phyloP scores from a whole-genome alignment of 176 grass and related monocot species.

The Lolium rigidum region DNA sequence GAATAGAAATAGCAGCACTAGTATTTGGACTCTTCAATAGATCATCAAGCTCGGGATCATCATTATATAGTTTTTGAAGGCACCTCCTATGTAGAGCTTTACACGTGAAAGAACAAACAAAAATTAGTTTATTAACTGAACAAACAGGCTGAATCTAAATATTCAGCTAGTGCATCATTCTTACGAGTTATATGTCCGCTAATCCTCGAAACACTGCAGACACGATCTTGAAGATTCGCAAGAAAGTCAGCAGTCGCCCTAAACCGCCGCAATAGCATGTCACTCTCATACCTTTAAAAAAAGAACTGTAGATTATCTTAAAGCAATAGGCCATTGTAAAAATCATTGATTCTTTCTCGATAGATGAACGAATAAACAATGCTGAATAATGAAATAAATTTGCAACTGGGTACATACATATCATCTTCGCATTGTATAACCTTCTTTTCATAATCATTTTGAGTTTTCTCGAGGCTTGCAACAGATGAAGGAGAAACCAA shows the following conservation, averaged over 20 bases:
- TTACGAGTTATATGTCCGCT: slow-evolving; percentile 52
- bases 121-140: slow-evolving; percentile 16
- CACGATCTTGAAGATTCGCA: slow-evolving; percentile 36
- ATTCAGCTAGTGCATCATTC: slow-evolving; percentile 7
- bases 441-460: slow-evolving; percentile 46
- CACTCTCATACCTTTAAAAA: slow-evolving; percentile 56
- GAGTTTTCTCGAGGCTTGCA: slow-evolving; percentile 27
- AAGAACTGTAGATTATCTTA: neutral
- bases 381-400: neutral
- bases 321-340: neutral
- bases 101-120: neutral
- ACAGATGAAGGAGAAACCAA: slow-evolving; percentile 40
- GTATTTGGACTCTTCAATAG: slow-evolving; percentile 27
- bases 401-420: slow-evolving; percentile 6
- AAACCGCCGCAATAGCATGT: slow-evolving; percentile 49
- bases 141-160: neutral
- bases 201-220: slow-evolving; percentile 17
- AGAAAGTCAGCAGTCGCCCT: slow-evolving; percentile 41
- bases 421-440: slow-evolving; percentile 45
- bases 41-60: slow-evolving; percentile 39
- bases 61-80: slow-evolving; percentile 57
- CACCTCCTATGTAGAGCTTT: slow-evolving; percentile 61
- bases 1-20: slow-evolving; percentile 39
- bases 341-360: neutral
- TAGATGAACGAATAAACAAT: slow-evolving; percentile 2